These are phyloP conservation scores for Nectriaceae sp. DNA, from an alignment of 2,329 filamentous ascomycete species.

Conservation along the genomic window DNA sequence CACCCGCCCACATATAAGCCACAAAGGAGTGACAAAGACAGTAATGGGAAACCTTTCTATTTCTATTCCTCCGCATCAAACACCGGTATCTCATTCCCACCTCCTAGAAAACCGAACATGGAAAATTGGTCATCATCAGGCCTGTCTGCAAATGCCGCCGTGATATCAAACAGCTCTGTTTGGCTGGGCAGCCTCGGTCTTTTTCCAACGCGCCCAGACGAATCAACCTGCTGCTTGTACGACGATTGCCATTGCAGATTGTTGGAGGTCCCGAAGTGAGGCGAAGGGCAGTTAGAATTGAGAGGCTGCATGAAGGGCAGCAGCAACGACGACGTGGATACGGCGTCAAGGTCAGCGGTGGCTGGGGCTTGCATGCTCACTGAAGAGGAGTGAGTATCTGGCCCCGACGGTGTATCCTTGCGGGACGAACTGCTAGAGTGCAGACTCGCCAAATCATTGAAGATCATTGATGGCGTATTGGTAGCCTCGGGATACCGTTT, in stretches of 20 bases:
- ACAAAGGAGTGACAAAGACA: neutral
- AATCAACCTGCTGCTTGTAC: conserved; percentile 25
- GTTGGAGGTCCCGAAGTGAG: conserved; percentile 15
- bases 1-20: neutral
- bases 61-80: conserved; percentile 24
- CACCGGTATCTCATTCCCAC: conserved; percentile 22
- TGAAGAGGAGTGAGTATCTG: conserved; percentile 7
- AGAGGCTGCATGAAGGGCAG: conserved; percentile 22
- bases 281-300: conserved; percentile 10
- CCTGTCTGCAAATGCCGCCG: conserved; percentile 20
- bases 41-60: neutral
- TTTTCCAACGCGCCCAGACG: conserved; percentile 14
- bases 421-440: conserved; percentile 25
- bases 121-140: conserved; percentile 25
- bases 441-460: conserved; percentile 25
- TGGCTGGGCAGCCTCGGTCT: conserved; percentile 22
- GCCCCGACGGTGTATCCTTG: conserved; percentile 23
- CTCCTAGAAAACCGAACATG: conserved; percentile 24
- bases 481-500: conserved; percentile 12
- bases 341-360: conserved; percentile 7
- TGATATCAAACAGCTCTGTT: conserved; percentile 23
- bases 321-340: conserved; percentile 12
- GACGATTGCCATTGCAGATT: conserved; percentile 18
- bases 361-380: conserved; percentile 1
- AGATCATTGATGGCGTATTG: conserved; percentile 22